Conservation (phyloP, 805 yeast species). For the Maudiozyma barnettii region DNA sequence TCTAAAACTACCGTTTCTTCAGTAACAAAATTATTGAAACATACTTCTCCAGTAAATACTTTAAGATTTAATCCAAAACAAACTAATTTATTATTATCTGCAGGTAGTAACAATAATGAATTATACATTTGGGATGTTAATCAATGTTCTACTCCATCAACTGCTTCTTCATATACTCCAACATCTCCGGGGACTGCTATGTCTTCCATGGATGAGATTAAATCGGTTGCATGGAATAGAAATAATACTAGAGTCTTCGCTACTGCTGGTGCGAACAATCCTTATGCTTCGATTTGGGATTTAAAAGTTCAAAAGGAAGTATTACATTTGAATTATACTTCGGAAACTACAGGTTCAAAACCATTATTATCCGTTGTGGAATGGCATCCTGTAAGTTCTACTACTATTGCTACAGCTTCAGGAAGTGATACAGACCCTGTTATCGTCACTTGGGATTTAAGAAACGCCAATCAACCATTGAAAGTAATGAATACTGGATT, state of each 20-base stretch:
- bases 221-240: slow-evolving; percentile 83
- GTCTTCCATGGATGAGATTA: slow-evolving; percentile 72
- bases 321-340: slow-evolving; percentile 66
- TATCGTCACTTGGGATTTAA: slow-evolving; percentile 84
- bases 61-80: slow-evolving; percentile 73
- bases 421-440: slow-evolving; percentile 73
- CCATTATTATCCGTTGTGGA: slow-evolving; percentile 73
- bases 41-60: slow-evolving; percentile 59
- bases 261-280: slow-evolving; percentile 71
- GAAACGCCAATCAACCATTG: slow-evolving; percentile 90
- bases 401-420: slow-evolving; percentile 81
- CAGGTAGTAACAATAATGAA: slow-evolving; percentile 71
- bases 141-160: slow-evolving; percentile 39
- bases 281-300: slow-evolving; percentile 87
- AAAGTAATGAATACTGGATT: slow-evolving; percentile 58
- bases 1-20: slow-evolving; percentile 36
- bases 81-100: slow-evolving; percentile 66
- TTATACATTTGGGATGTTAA: slow-evolving; percentile 83
- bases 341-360: slow-evolving; percentile 39
- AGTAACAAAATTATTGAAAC: slow-evolving; percentile 48
- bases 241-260: slow-evolving; percentile 80
- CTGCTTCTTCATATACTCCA: slow-evolving; percentile 25
- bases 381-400: slow-evolving; percentile 91
- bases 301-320: slow-evolving; percentile 81
- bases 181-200: slow-evolving; percentile 67